Evolutionary conservation across 1,284 basidiomycete genomes (phyloP).

Genomic region (Microbotryum violaceum): DNA sequence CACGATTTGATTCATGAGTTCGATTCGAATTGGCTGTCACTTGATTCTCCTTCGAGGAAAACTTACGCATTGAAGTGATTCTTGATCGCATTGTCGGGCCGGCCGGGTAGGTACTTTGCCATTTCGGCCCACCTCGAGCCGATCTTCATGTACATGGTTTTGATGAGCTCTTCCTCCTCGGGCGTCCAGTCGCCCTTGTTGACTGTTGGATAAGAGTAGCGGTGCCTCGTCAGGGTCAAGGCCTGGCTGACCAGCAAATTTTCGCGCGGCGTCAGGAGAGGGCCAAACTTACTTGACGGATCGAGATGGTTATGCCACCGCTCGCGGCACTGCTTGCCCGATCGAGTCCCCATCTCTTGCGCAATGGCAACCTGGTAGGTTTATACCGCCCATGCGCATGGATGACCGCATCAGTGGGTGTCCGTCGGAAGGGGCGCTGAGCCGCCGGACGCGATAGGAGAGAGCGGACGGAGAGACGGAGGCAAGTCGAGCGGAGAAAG

Average conservation of each 20-base stretch:
- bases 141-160: conserved; percentile 30
- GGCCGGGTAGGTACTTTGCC: conserved; percentile 34
- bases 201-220: conserved; percentile 15
- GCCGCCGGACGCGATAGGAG: too few relatives aligned
- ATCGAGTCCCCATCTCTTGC: conserved; percentile 30
- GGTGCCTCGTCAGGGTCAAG: not conserved
- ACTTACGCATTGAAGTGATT: conserved; percentile 36
- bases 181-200: conserved; percentile 35
- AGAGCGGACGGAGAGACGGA: too few relatives aligned
- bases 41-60: too few relatives aligned
- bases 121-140: conserved; percentile 38
- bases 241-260: not conserved
- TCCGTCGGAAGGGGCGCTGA: not conserved
- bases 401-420: not conserved
- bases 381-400: too few relatives aligned
- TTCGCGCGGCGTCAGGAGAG: not conserved
- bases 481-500: not conserved
- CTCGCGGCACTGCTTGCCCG: conserved; percentile 38
- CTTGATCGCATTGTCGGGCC: conserved; percentile 39
- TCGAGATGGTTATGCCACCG: conserved; percentile 39
- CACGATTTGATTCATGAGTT: not conserved
- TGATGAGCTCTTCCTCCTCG: conserved; percentile 35
- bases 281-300: conserved; percentile 29
- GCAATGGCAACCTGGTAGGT: conserved; percentile 29
- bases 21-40: not conserved